A percentile compares a stretch with the other conserved stretches of the same genome.
Evolutionary conservation across 1,284 basidiomycete genomes (phyloP).

Genomic region (Sutorius eximius): DNA sequence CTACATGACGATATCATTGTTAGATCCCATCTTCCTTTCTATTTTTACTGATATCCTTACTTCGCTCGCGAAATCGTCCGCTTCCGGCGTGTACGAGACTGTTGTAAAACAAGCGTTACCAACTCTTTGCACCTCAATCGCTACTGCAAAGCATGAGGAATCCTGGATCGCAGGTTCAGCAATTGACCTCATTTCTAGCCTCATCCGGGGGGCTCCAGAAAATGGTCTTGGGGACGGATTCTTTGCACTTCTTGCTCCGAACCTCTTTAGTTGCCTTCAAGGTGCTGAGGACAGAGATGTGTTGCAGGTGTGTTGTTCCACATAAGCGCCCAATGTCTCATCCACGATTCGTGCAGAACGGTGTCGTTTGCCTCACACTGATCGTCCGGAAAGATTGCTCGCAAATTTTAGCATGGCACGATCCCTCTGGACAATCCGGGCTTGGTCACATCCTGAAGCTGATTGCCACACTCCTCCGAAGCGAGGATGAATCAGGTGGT

Average conservation of each 20-base stretch:
- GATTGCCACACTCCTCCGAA: conserved; percentile 75
- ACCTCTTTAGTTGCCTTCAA: conserved; percentile 68
- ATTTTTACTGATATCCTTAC: conserved; percentile 83
- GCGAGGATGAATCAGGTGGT: conserved; percentile 84
- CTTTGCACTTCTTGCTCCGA: conserved; percentile 71
- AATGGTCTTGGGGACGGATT: conserved; percentile 74
- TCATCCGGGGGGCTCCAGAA: conserved; percentile 66
- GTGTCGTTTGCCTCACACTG: conserved; percentile 78
- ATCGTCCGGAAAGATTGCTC: conserved; percentile 85
- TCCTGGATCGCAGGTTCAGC: conserved; percentile 75
- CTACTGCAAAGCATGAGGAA: conserved; percentile 56
- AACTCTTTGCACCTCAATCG: conserved; percentile 65
- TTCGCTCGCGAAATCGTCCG: conserved; percentile 62
- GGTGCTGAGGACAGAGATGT: conserved; percentile 80
- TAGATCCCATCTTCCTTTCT: conserved; percentile 88
- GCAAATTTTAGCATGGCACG: conserved; percentile 78
- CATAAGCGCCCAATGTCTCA: not conserved
- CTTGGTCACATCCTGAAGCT: conserved; percentile 72
- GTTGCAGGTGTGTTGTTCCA: conserved; percentile 60
- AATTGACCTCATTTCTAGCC: conserved; percentile 75
- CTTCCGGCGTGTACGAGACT: conserved; percentile 62
- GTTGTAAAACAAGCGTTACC: conserved; percentile 77
- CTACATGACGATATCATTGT: conserved; percentile 1
- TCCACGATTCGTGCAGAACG: conserved; percentile 54
- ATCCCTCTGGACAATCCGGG: conserved; percentile 66